phyloP scores from a whole-genome alignment of 176 grass and related monocot species.

The Areca catechu region DNA sequence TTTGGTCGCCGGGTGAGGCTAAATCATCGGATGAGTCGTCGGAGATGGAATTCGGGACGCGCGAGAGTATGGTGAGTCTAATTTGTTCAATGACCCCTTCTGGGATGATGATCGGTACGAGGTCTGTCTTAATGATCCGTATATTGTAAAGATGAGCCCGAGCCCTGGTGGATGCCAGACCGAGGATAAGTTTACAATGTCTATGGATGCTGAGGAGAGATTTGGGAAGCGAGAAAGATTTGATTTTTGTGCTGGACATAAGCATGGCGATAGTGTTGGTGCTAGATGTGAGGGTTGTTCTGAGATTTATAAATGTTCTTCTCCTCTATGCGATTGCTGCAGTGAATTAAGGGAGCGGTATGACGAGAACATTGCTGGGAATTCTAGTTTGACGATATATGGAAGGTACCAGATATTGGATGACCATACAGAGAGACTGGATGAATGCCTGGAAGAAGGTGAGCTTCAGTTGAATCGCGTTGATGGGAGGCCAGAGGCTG shows the following conservation, averaged over 20 bases:
- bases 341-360: slow-evolving; percentile 30
- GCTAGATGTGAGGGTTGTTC: slow-evolving; percentile 39
- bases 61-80: slow-evolving; percentile 54
- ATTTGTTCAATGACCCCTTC: slow-evolving; percentile 69
- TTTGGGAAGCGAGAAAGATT: slow-evolving; percentile 15
- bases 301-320: slow-evolving; percentile 59
- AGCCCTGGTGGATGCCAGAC: slow-evolving; percentile 23
- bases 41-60: slow-evolving; percentile 87
- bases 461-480: slow-evolving; percentile 33
- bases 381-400: slow-evolving; percentile 57
- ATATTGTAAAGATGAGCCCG: slow-evolving; percentile 24
- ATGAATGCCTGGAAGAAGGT: slow-evolving; percentile 46
- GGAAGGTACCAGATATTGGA: slow-evolving; percentile 86
- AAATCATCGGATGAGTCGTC: slow-evolving; percentile 64
- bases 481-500: slow-evolving; percentile 4
- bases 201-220: slow-evolving; percentile 18
- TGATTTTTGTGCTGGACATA: slow-evolving; percentile 13
- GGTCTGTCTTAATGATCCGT: slow-evolving; percentile 16
- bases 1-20: slow-evolving; percentile 56
- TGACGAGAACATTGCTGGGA: slow-evolving; percentile 2
- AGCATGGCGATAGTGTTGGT: slow-evolving; percentile 24
- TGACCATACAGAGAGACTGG: slow-evolving; percentile 79
- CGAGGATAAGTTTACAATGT: slow-evolving; percentile 72
- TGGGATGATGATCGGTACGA: slow-evolving; percentile 54
- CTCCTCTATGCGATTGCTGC: slow-evolving; percentile 66